Percentiles rank a stretch among this genome's conserved stretches.
phyloP scores from a whole-genome alignment of 2,329 filamentous ascomycete species.

The Aspergillus awamori region DNA sequence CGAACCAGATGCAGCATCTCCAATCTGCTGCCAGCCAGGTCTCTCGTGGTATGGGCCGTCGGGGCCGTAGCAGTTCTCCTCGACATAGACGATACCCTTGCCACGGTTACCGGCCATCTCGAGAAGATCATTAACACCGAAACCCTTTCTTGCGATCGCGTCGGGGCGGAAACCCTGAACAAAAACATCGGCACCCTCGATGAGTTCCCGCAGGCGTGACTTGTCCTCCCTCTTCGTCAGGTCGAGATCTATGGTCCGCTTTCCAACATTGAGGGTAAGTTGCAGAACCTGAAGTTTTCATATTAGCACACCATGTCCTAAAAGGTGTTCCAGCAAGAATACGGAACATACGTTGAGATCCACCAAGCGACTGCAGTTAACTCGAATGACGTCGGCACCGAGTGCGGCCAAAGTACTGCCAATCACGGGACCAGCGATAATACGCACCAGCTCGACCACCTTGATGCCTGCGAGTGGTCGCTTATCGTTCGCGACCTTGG shows the following conservation, averaged over 20 bases:
- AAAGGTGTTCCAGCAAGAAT: not conserved
- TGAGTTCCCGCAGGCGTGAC: conserved; percentile 44
- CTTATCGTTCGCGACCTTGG: not conserved
- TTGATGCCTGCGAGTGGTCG: conserved; percentile 1
- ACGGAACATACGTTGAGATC: not conserved
- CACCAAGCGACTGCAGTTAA: not conserved
- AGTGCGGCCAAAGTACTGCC: not conserved
- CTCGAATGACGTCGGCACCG: conserved; percentile 1
- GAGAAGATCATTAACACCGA: conserved; percentile 44
- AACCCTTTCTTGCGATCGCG: conserved; percentile 38
- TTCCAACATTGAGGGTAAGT: conserved; percentile 27
- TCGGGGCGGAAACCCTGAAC: conserved; percentile 57
- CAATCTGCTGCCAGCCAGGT: conserved; percentile 58
- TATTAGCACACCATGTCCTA: not conserved
- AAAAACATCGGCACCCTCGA: conserved; percentile 57
- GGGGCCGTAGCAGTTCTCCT: conserved; percentile 56
- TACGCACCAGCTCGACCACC: conserved; percentile 1
- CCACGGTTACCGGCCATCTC: conserved; percentile 44
- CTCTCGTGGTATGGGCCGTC: conserved; percentile 51
- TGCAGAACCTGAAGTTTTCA: conserved; percentile 21
- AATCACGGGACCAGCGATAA: not conserved
- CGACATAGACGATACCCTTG: conserved; percentile 52
- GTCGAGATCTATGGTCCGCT: conserved; percentile 45
- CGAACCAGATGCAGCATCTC: conserved; percentile 47
- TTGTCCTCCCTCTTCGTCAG: conserved; percentile 48